phyloP scores from a whole-genome alignment of 2,329 filamentous ascomycete genomes.

The Aspergillus persii region DNA sequence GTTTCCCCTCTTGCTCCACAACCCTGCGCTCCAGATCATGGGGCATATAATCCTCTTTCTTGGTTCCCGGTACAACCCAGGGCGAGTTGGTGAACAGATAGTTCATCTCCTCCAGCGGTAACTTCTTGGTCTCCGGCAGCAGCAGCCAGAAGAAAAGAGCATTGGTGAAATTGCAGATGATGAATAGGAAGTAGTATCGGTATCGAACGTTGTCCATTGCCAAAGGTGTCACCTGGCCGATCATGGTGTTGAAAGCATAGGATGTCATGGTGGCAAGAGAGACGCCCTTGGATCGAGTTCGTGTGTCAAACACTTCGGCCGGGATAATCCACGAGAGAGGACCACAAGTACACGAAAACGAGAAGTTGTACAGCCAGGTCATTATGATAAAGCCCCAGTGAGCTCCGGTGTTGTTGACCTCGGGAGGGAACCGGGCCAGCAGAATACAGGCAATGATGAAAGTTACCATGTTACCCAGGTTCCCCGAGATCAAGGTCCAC shows the following conservation, averaged over 20 bases:
- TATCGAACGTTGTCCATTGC: slow-evolving; percentile 57
- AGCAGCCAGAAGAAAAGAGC: slow-evolving; percentile 66
- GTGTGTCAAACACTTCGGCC: slow-evolving; percentile 74
- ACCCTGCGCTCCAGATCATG: slow-evolving; percentile 61
- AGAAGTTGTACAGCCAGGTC: slow-evolving; percentile 80
- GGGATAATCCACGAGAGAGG: slow-evolving; percentile 61
- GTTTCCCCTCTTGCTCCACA: slow-evolving; percentile 57
- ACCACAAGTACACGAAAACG: slow-evolving; percentile 68
- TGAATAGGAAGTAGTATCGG: slow-evolving; percentile 60
- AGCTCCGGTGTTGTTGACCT: slow-evolving; percentile 38
- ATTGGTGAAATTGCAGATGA: slow-evolving; percentile 67
- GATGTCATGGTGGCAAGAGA: slow-evolving; percentile 70
- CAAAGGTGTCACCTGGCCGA: slow-evolving; percentile 65
- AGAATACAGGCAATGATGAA: slow-evolving; percentile 67
- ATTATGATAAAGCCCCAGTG: slow-evolving; percentile 64
- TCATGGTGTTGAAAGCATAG: slow-evolving; percentile 76
- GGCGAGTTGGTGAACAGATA: slow-evolving; percentile 65
- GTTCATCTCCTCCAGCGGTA: slow-evolving; percentile 67
- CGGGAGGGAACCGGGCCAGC: slow-evolving; percentile 61
- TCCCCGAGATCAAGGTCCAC: slow-evolving; percentile 69
- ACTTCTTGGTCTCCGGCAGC: slow-evolving; percentile 63
- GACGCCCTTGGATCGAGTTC: slow-evolving; percentile 71
- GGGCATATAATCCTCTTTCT: slow-evolving; percentile 52
- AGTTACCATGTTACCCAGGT: slow-evolving; percentile 67
- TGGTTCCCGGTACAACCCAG: slow-evolving; percentile 59